Evolutionary conservation across 208 protist species (phyloP).

Genomic region (Strigomonas oncopelti): DNA sequence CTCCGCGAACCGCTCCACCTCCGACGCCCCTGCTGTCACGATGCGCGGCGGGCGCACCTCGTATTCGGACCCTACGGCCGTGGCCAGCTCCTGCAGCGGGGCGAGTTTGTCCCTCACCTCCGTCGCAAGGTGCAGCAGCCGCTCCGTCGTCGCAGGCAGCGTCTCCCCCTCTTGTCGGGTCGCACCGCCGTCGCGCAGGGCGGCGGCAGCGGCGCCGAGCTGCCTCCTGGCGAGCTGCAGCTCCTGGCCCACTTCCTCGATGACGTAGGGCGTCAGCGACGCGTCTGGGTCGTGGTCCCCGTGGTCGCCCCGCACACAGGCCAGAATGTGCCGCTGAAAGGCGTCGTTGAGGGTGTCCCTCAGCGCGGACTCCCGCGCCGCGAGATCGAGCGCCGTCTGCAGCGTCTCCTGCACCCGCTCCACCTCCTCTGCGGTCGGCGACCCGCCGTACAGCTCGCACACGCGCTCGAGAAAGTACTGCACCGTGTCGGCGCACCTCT

Average conservation of each 20-base stretch:
- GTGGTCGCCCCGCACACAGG: background rate
- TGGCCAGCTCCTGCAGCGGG: background rate
- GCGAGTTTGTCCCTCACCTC: background rate
- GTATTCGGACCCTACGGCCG: background rate
- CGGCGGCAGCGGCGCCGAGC: background rate
- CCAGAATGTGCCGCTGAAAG: background rate
- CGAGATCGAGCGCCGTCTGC: background rate
- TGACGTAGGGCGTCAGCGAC: background rate
- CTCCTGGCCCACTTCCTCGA: background rate
- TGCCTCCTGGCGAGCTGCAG: background rate
- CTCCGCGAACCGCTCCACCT: constrained; percentile 14
- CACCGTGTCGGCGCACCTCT: background rate
- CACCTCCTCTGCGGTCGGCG: background rate
- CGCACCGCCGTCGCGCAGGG: too few relatives aligned
- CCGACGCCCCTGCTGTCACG: background rate
- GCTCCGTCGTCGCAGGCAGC: background rate
- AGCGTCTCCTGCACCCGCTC: background rate
- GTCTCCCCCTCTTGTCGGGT: background rate
- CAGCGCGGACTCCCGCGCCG: background rate
- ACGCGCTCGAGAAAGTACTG: background rate
- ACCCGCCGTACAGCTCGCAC: background rate
- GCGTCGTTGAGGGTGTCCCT: background rate
- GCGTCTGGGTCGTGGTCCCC: background rate
- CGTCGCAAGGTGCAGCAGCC: background rate
- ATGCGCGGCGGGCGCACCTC: background rate